Percentiles rank a stretch among this genome's conserved stretches.
phyloP scores from a whole-genome alignment of 768 basidiomycete genomes.

The Serendipita sp. region DNA sequence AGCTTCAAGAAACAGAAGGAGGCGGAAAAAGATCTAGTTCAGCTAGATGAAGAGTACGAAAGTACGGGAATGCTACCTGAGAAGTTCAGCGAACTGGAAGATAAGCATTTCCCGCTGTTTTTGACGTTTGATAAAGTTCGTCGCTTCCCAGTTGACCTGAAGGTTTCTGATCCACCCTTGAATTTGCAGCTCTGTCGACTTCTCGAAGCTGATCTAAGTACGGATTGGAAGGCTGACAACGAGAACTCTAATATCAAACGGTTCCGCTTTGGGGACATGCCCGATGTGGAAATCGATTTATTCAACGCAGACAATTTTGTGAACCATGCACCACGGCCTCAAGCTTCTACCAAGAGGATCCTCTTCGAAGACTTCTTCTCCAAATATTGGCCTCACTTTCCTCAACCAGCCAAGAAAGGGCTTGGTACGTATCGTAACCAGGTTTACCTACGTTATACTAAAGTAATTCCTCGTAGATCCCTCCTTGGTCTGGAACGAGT shows the following conservation, averaged over 20 bases:
- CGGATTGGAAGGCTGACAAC: conserved; percentile 6
- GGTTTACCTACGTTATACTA: background rate
- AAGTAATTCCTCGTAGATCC: conserved; percentile 27
- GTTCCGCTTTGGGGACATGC: background rate
- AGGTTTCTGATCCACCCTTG: background rate
- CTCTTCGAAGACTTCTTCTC: conserved; percentile 31
- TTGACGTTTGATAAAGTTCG: conserved; percentile 45
- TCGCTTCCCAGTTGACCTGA: background rate
- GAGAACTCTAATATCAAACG: background rate
- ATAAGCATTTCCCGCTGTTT: conserved; percentile 53
- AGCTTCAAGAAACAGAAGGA: conserved; percentile 10
- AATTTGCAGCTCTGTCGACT: conserved; percentile 28
- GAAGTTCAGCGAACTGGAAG: conserved; percentile 37
- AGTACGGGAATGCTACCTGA: conserved; percentile 31
- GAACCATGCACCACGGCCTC: background rate
- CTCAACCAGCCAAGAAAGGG: conserved; percentile 32
- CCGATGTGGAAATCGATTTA: conserved; percentile 2
- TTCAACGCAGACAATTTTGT: background rate
- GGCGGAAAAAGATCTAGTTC: conserved; percentile 17
- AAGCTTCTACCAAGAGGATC: conserved; percentile 17
- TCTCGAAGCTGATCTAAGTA: conserved; percentile 29
- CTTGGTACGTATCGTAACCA: conserved; percentile 25
- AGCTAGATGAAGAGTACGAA: conserved; percentile 27
- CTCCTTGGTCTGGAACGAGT: conserved; percentile 43
- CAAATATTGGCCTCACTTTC: conserved; percentile 44